Conservation (phyloP, 768 basidiomycete species). For the Suillus luteus region DNA sequence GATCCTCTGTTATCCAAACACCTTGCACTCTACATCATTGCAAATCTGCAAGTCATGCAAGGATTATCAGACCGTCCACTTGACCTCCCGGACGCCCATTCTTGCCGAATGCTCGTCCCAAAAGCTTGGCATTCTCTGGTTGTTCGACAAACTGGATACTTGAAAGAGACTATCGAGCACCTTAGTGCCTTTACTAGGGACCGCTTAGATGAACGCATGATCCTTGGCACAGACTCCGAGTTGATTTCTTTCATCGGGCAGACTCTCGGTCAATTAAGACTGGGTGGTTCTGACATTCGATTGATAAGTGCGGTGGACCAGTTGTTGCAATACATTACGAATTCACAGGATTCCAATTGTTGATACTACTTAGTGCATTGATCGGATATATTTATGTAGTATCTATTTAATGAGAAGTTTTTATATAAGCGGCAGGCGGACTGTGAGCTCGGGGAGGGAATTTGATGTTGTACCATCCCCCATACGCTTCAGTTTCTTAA, state of each 20-base stretch:
- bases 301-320: not conserved
- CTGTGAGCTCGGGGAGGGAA: not conserved
- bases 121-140: not conserved
- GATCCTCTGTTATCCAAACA: conserved; percentile 2
- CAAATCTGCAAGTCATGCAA: not conserved
- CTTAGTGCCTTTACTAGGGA: not conserved
- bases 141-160: not conserved
- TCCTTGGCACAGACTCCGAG: not conserved
- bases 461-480: not conserved
- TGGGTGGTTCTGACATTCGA: not conserved
- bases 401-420: not conserved
- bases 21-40: conserved; percentile 12
- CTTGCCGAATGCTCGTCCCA: not conserved
- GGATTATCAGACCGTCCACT: not conserved
- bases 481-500: not conserved
- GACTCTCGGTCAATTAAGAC: not conserved
- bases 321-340: not conserved
- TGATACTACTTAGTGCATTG: not conserved
- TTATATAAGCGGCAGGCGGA: not conserved
- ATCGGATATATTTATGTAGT: not conserved
- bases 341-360: not conserved
- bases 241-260: not conserved
- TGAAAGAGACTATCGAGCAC: not conserved
- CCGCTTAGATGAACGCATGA: not conserved
- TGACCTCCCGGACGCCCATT: not conserved